Evolutionary conservation across 495 filamentous ascomycete genomes (phyloP), one percentile per base, ranked within the genome.

Genomic region (Evansstolkia leycettana): DNA sequence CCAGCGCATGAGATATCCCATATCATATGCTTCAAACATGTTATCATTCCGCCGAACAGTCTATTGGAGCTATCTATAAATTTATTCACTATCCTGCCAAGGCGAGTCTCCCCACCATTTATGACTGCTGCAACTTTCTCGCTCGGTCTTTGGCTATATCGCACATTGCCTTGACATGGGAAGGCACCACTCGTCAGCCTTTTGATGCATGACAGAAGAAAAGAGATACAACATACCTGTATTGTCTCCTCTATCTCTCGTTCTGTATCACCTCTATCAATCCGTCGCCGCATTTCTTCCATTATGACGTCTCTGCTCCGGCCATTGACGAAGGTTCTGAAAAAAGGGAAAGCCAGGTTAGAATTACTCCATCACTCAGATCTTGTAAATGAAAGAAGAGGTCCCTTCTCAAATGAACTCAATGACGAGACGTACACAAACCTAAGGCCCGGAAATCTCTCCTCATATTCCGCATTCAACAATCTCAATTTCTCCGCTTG

Each of bases 321-420:
- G 13, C 87, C 86, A 60, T 94, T 86, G 36, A 95, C 90, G 59
- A 92, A 98, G 6, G 84, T 76, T 31, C 79, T 82, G 34, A 37
- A 2, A 20, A n/a, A n/a, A n/a, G n/a, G n/a, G n/a, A n/a, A n/a
- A 24, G 11, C 7, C 15, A 31, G 5, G 15, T 31, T 31, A 31
- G 15, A 9, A 17, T 16, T 29, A 14, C 12, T 6, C 5, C 3
- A n/a, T 29, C 27, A 3, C 27, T n/a, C 11, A n/a, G 5, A 5
- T 14, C 4, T 14, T 29, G 3, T 14, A 37, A 45, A 23, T 36
- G 24, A 36, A 33, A 20, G 39, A 31, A 34, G 34, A 36, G n/a
- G n/a, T 11, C 30, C 27, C 27, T n/a, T 29, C 11, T 29, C 27
- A 4, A 5, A 29, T 4, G 12, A 29, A 15, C 27, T 41, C 26